phyloP scores from a whole-genome alignment of 441 rosid genomes.

The Melastoma candidum region DNA sequence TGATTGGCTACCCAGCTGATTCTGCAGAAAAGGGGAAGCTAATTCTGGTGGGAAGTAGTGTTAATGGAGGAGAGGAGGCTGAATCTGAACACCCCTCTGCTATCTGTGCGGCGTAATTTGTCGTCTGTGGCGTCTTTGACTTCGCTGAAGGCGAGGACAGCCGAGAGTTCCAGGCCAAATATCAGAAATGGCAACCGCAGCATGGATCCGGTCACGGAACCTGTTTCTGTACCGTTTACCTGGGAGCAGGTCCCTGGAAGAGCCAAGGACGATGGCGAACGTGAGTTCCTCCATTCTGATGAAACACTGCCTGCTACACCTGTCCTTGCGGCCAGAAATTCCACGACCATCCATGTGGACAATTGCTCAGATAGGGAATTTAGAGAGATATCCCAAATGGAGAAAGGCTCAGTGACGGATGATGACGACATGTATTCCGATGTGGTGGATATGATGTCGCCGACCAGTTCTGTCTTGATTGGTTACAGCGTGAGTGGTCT shows the following conservation, averaged over 20 bases:
- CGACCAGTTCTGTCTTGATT: constrained; percentile 41
- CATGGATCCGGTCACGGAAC: constrained; percentile 64
- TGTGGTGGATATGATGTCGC: constrained; percentile 46
- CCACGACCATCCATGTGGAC: constrained; percentile 14
- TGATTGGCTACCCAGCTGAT: not conserved
- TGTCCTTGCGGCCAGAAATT: constrained; percentile 33
- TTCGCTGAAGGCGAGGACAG: constrained; percentile 19
- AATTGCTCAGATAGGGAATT: constrained; percentile 17
- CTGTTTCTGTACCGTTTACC: constrained; percentile 73
- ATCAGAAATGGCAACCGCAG: constrained; percentile 19
- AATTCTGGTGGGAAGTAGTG: no score
- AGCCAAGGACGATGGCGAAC: constrained; percentile 32
- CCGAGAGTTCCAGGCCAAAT: constrained; percentile 15
- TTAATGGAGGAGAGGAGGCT: constrained; percentile 61
- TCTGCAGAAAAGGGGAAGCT: no score
- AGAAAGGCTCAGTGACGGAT: constrained; percentile 9
- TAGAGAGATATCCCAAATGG: constrained; percentile 6
- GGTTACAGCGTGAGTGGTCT: constrained; percentile 61
- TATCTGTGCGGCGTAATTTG: constrained; percentile 62
- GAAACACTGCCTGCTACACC: constrained; percentile 15
- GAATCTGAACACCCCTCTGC: constrained; percentile 69
- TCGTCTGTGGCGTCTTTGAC: constrained; percentile 13
- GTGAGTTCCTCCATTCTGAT: constrained; percentile 15
- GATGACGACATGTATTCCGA: constrained; percentile 45
- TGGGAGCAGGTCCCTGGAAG: constrained; percentile 94